Percentiles rank a stretch among this genome's conserved stretches.
Evolutionary conservation across 2,329 filamentous ascomycete species (phyloP).

Genomic region (Sporothrix variecibatus): DNA sequence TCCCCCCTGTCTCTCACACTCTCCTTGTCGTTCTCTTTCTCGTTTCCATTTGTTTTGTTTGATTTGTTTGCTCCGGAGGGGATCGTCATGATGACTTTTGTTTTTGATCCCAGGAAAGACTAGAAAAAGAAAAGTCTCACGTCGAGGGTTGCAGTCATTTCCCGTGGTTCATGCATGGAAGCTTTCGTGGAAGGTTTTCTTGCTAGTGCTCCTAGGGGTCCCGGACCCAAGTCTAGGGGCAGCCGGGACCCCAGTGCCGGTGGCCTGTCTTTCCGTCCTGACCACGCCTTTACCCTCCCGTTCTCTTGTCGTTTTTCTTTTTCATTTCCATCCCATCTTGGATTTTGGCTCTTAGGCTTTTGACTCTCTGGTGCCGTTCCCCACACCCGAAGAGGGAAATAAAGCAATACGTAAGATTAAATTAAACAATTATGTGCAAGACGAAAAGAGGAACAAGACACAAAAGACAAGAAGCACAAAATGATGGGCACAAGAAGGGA

Average conservation of each 20-base stretch:
- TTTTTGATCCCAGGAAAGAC: background rate
- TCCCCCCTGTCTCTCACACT: too few relatives aligned
- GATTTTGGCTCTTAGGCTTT: background rate
- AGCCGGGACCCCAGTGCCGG: slow-evolving; percentile 15
- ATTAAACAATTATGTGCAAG: background rate
- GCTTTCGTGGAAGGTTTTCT: slow-evolving; percentile 19
- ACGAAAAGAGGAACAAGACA: background rate
- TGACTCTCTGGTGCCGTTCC: background rate
- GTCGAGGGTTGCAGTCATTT: slow-evolving; percentile 15
- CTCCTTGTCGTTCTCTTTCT: background rate
- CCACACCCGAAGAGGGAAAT: background rate
- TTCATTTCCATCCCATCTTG: slow-evolving; percentile 2
- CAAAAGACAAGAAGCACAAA: background rate
- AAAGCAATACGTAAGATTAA: background rate
- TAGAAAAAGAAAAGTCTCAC: background rate
- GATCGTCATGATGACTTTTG: background rate
- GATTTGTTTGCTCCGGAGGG: background rate
- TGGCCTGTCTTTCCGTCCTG: background rate
- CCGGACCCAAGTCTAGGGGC: background rate
- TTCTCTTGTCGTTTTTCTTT: background rate
- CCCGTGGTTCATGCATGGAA: slow-evolving; percentile 27
- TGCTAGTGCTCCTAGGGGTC: background rate
- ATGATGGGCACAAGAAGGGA: background rate
- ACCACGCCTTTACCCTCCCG: background rate
- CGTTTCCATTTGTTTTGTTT: background rate